Conservation (phyloP, 2,329 filamentous ascomycete genomes). For the Orbilia brochopaga region DNA sequence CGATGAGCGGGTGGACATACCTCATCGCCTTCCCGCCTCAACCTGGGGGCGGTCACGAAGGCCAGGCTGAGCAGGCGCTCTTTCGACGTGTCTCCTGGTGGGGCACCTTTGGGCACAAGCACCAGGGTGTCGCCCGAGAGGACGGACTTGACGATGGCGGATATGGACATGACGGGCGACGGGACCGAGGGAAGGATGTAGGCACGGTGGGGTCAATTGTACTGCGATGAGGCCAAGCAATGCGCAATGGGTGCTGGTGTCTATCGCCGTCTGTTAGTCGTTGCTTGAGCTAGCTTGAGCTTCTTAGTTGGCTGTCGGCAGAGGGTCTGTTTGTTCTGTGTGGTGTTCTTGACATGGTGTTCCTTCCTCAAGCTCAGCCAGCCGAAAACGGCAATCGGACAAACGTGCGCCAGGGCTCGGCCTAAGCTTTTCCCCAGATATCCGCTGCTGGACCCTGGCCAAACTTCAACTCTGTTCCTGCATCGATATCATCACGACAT, state of each 20-base stretch:
- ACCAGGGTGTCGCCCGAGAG: slow-evolving; percentile 50
- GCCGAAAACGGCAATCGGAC: slow-evolving; percentile 29
- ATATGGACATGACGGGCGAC: slow-evolving; percentile 18
- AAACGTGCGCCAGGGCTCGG: slow-evolving; percentile 24
- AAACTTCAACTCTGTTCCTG: background rate
- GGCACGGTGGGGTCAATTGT: slow-evolving; percentile 9
- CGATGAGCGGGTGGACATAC: slow-evolving; percentile 57
- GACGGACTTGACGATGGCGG: slow-evolving; percentile 48
- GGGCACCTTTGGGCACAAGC: slow-evolving; percentile 32
- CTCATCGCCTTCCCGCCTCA: slow-evolving; percentile 89
- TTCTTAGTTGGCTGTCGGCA: background rate
- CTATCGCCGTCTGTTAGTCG: slow-evolving; percentile 17
- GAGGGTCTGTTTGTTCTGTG: slow-evolving; percentile 7
- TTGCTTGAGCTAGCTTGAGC: slow-evolving; percentile 2
- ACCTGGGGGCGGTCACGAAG: slow-evolving; percentile 85
- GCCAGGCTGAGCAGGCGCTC: slow-evolving; percentile 72
- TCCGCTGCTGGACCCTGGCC: background rate
- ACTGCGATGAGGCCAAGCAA: slow-evolving; percentile 23
- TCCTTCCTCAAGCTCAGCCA: slow-evolving; percentile 38
- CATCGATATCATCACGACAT: background rate
- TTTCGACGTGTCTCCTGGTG: slow-evolving; percentile 31
- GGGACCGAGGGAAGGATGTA: slow-evolving; percentile 9
- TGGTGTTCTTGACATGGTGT: slow-evolving; percentile 51
- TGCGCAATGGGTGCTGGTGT: slow-evolving; percentile 16
- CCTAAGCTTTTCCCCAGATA: background rate